Base-by-base conservation (phyloP, 2,329 filamentous ascomycete genomes). In the Fusarium sp. region DNA sequence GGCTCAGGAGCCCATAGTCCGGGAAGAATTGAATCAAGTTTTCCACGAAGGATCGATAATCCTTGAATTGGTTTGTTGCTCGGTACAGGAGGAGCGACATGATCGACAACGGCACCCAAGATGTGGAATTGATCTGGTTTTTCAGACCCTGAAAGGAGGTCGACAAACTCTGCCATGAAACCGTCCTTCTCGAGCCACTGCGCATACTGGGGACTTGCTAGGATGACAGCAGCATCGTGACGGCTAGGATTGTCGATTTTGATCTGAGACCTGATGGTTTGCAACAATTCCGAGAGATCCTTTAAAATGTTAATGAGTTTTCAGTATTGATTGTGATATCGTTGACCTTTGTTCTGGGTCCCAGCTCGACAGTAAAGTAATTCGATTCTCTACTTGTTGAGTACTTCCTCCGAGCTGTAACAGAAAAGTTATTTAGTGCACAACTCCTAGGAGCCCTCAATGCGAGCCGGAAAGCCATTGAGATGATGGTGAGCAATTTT, bases 21-120 rank as follows among this genome's bases (percentile, higher is more conserved):
- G 3, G 85, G 85, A 5, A 89, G 75, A 7, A 86, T 76, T 2
- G 69, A 62, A 26, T 78, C 73, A 12, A 77, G 57, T 15, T 76
- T 63, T 11, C 85, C 85, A 47, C 82, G 78, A n/a, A 88, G 76
- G 53, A 89, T 76, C 3, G 87, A 86, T 49, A 89, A 76, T 8
- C 86, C 87, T 10, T 78, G 74, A 8, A 76, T 65, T 8, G 79
- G 76, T 16, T 74, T 71, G 44, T 74, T 69, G 33, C 75, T 74
- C 16, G 75, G 73, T 23, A 69, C 62, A 8, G 74, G 70, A 10
- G 82, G 81, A 23, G 81, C 77, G 33, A 91, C 76, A 10, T 84
- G 82, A 73, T 90, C 88, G 30, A 89, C 83, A 6, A 88, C 84
- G 13, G 84, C 89, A 26, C 80, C 80, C 15, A 90, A 67, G 9